Percentiles rank a stretch among this genome's conserved stretches.
These are phyloP conservation scores for Tetradesmus lagerheimii DNA, from an alignment of 139 green algal species.

Conservation along the genomic window DNA sequence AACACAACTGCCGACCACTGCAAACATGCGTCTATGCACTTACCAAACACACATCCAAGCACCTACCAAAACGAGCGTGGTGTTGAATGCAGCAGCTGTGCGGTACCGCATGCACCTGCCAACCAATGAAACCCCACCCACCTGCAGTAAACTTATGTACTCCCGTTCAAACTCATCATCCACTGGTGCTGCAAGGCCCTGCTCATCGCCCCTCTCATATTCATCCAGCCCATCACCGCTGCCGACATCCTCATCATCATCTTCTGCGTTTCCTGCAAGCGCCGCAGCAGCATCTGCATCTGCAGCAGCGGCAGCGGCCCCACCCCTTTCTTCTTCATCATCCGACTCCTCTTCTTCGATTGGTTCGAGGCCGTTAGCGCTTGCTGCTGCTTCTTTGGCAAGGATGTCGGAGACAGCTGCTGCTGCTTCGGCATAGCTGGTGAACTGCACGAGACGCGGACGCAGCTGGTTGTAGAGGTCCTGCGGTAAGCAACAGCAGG, in stretches of 20 bases:
- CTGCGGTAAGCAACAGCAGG: constrained; percentile 47
- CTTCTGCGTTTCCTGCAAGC: constrained; percentile 13
- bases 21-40: too few species aligned
- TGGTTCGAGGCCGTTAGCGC: constrained; percentile 43
- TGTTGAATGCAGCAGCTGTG: too few species aligned
- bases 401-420: constrained; percentile 76
- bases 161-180: constrained; percentile 86
- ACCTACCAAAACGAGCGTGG: too few species aligned
- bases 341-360: constrained; percentile 68
- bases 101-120: too few species aligned
- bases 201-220: neutral
- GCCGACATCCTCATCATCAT: constrained; percentile 45
- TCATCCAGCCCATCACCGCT: constrained; percentile 1
- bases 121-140: constrained; percentile 23
- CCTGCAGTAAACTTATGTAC: constrained; percentile 65
- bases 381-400: constrained; percentile 57
- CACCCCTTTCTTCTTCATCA: constrained; percentile 44
- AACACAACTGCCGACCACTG: too few species aligned
- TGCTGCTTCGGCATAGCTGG: constrained; percentile 74
- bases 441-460: constrained; percentile 68
- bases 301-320: neutral
- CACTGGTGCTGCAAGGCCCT: neutral
- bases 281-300: neutral
- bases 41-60: too few species aligned
- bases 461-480: constrained; percentile 86